Evolutionary conservation across 208 protist species (phyloP), one percentile per base, ranked within the genome.

Genomic region (Acanthamoeba triangularis): DNA sequence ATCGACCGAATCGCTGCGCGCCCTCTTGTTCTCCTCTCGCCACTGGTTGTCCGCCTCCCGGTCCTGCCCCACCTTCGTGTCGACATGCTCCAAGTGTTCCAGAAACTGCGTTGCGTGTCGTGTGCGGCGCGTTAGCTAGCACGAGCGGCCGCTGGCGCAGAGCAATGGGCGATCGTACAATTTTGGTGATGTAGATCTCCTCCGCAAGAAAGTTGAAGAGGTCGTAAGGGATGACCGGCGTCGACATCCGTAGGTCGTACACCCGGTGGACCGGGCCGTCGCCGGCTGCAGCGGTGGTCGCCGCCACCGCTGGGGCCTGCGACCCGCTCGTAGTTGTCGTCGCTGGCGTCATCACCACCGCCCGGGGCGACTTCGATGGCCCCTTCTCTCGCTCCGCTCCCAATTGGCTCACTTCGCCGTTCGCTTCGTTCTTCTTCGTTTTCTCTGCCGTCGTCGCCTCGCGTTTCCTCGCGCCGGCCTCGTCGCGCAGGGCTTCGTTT

Each of bases 11-110:
- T 85, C 41, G 76, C 28, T 37, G 41, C 41, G 41, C 49, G 49
- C 49, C 30, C 76, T 23, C 41, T 54, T 85, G 44, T 85, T 67
- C 11, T 92, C 85, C 85, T 92, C 85, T 20, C 85, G 44, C 85
- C 85, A 92, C 49, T 92, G 85, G 47, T 92, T 92, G 52, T 92
- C 85, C 11, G 85, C 28, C 41, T 92, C 85, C 8, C 41, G 85
- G 52, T 92, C 85, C 85, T 37, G 41, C 30, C 16, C 35, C 59
- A 67, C 28, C 20, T 37, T 52, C 7, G 16, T 47, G 41, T 92
- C 85, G 20, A 37, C 85, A 30, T 69, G n/a, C 18, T 92, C 85
- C 37, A 92, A 49, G 20, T 92, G 85, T 20, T 92, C 56, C 56
- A 92, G 23, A 8, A 92, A 37, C 85, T 92, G 56, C 85, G 18